phyloP scores from a whole-genome alignment of 148 eudicot genomes.

The Suaeda aralocaspica region DNA sequence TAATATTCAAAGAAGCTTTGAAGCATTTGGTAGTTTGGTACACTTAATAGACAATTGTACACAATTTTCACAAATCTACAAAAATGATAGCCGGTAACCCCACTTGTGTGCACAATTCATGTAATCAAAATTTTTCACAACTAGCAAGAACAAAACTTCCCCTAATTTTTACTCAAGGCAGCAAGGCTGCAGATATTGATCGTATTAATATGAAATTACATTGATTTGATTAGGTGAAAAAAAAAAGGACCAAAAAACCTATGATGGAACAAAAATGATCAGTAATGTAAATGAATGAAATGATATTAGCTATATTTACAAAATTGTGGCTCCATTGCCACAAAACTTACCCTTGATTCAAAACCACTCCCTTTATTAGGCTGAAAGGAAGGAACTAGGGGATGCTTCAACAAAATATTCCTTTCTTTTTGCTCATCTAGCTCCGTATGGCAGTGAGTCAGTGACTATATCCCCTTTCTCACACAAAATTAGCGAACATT shows the following conservation, averaged over 20 bases:
- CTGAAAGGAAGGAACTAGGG: slow-evolving; percentile 17
- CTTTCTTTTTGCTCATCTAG: slow-evolving; percentile 6
- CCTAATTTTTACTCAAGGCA: slow-evolving; percentile 13
- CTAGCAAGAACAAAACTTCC: slow-evolving; percentile 5
- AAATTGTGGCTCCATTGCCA: slow-evolving; percentile 29
- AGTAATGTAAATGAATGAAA: slow-evolving; percentile 31
- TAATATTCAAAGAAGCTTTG: no score
- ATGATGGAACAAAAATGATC: slow-evolving; percentile 22
- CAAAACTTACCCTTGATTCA: slow-evolving; percentile 21
- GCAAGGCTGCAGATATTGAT: not conserved
- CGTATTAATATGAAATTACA: slow-evolving; percentile 21
- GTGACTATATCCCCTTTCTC: not conserved
- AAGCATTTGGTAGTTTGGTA: no score
- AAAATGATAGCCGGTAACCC: no score
- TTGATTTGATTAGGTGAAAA: slow-evolving; percentile 9
- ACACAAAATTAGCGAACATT: not conserved
- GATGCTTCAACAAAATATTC: slow-evolving; percentile 14
- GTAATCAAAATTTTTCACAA: not conserved
- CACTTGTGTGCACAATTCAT: not conserved
- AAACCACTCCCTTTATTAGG: slow-evolving; percentile 26
- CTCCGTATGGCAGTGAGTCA: not conserved
- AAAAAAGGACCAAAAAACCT: not conserved
- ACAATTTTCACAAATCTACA: no score
- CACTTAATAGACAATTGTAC: no score
- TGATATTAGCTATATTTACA: slow-evolving; percentile 38